Evolutionary conservation across 2,329 filamentous ascomycete genomes (phyloP), one percentile per base, ranked within the genome.

Genomic region (Thermoascus crustaceus): DNA sequence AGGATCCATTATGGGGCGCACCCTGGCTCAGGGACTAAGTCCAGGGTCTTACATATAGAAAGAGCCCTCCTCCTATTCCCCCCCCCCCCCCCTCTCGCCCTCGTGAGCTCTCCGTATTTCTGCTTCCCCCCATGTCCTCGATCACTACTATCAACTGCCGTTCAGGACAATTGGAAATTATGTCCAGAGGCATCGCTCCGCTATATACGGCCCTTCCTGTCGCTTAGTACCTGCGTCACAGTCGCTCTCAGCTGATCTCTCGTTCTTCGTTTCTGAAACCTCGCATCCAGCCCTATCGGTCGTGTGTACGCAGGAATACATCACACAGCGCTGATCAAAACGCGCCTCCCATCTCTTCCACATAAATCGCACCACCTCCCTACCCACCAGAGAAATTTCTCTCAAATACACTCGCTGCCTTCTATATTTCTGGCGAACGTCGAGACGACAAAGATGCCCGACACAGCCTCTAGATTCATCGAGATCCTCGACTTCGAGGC

Each of bases 401-500:
- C n/a, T n/a, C 6, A 17, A 29, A 29, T 9, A 29, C 26, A 29
- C 8, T 17, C n/a, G 16, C 26, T 4, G 18, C 26, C 5, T 9
- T 17, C 8, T 14, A 29, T 13, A 13, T 29, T 16, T 29, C 18
- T 16, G n/a, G 10, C 13, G 7, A 8, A 17, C 13, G 7, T 29
- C 9, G 6, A 29, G 26, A 29, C 26, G 6, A 4, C 23, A 37
- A 42, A 39, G 37, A 52, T 57, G 52, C 50, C 48, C 34, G 57
- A 56, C 37, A 61, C 58, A 45, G 44, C 60, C 11, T 65, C 61
- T 41, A 63, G 56, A 41, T 66, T 66, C 43, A 55, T 64, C 39
- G 63, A 66, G 44, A 63, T 65, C 35, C 58, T 66, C 42, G 56
- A 64, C 44, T 50, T 56, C 29, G 53, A 60, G 38, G 50, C 56